These are phyloP conservation scores for Draba incana DNA, from an alignment of 345 rosid species.

Conservation along the genomic window DNA sequence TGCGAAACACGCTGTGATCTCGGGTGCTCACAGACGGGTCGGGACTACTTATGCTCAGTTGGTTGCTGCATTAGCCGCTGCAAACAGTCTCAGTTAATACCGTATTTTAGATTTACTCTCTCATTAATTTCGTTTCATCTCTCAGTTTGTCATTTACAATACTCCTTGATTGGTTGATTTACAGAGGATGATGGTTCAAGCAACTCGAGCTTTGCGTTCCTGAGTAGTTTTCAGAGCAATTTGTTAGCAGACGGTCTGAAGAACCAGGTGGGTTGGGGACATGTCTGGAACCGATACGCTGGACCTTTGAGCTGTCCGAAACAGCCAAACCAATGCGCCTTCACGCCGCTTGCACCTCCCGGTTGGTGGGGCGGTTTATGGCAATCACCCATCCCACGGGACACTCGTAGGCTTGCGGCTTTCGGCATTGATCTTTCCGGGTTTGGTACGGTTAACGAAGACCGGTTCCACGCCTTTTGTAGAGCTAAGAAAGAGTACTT, in stretches of 20 bases:
- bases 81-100: constrained; percentile 69
- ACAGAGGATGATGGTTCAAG: constrained; percentile 67
- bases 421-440: constrained; percentile 81
- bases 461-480: constrained; percentile 61
- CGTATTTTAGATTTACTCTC: neutral
- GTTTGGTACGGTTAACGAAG: constrained; percentile 72
- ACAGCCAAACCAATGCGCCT: constrained; percentile 82
- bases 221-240: constrained; percentile 88
- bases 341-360: constrained; percentile 88
- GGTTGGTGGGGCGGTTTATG: constrained; percentile 98
- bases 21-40: constrained; percentile 91
- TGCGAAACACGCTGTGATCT: constrained; percentile 72
- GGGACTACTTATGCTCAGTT: constrained; percentile 95
- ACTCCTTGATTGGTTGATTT: constrained; percentile 3
- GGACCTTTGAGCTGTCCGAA: constrained; percentile 87
- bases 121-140: neutral
- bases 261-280: constrained; percentile 95
- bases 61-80: constrained; percentile 86
- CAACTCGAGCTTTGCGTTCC: constrained; percentile 61
- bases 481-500: constrained; percentile 56
- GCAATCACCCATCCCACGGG: constrained; percentile 89
- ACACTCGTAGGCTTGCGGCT: constrained; percentile 60
- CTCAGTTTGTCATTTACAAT: neutral
- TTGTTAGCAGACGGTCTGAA: constrained; percentile 66
- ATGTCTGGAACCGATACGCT: constrained; percentile 91